Percentiles rank a stretch among this genome's conserved stretches.
Conservation (phyloP, 208 protist species). For the Tetramitus jugosus region DNA sequence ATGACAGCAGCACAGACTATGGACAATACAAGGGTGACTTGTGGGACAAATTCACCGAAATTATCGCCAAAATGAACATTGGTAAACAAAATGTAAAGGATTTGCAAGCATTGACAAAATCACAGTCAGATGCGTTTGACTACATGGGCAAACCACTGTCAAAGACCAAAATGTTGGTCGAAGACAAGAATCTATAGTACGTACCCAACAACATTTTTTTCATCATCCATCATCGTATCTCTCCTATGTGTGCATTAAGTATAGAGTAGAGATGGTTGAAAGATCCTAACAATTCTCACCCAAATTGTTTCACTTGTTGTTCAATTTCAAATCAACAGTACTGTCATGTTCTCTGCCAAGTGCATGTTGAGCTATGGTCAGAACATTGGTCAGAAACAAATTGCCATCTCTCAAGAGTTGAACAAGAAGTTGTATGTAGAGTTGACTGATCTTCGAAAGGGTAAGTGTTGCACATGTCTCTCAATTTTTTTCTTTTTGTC, state of each 20-base stretch:
- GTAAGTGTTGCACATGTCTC: too few relatives aligned
- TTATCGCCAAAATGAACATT: not conserved
- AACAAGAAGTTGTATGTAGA: not conserved
- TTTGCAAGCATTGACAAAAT: not conserved
- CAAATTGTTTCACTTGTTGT: too few relatives aligned
- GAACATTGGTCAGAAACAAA: not conserved
- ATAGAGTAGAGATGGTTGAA: too few relatives aligned
- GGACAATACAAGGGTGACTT: too few relatives aligned
- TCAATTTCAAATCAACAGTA: too few relatives aligned
- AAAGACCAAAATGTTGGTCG: not conserved
- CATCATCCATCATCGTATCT: too few relatives aligned
- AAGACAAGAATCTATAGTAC: slow-evolving; percentile 20
- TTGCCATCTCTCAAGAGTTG: not conserved
- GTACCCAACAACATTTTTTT: too few relatives aligned
- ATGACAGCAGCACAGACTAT: too few relatives aligned
- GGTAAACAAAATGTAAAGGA: slow-evolving; percentile 1
- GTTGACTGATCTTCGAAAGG: not conserved
- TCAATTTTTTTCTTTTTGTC: too few relatives aligned
- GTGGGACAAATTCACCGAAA: not conserved
- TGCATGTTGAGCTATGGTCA: too few relatives aligned
- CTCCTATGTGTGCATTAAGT: too few relatives aligned
- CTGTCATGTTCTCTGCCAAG: too few relatives aligned
- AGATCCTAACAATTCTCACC: not conserved
- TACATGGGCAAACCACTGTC: not conserved
- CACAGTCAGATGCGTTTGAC: not conserved